These are phyloP conservation scores for Fusarium incarnatum DNA, from an alignment of 2,329 filamentous ascomycete species.

Conservation along the genomic window DNA sequence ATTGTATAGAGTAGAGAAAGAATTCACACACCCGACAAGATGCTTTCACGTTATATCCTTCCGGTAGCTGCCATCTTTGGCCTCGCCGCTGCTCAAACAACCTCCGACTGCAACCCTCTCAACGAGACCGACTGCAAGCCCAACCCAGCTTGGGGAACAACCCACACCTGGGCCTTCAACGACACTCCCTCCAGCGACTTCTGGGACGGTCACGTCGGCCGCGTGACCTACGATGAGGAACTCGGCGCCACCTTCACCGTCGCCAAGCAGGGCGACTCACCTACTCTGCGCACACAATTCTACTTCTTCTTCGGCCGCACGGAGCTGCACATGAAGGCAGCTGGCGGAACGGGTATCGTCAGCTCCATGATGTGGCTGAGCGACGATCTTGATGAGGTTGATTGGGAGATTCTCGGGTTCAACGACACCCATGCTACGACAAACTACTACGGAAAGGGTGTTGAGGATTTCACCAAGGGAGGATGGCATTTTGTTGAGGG, in stretches of 20 bases:
- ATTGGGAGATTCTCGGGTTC: constrained; percentile 84
- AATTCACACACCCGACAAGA: constrained; percentile 17
- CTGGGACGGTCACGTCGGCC: constrained; percentile 75
- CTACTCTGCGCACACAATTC: constrained; percentile 81
- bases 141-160: constrained; percentile 76
- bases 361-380: constrained; percentile 86
- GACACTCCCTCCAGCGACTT: constrained; percentile 66
- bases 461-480: constrained; percentile 71
- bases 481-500: constrained; percentile 66
- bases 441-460: constrained; percentile 85
- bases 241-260: constrained; percentile 80
- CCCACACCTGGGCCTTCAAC: constrained; percentile 74
- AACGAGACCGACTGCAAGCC: constrained; percentile 74
- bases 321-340: constrained; percentile 82
- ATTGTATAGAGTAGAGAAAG: constrained; percentile 1
- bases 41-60: constrained; percentile 47
- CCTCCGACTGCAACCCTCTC: constrained; percentile 81
- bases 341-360: constrained; percentile 79
- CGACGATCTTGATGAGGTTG: constrained; percentile 87
- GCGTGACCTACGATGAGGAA: constrained; percentile 69
- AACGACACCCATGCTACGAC: constrained; percentile 72
- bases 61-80: constrained; percentile 56
- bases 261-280: constrained; percentile 75
- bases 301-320: constrained; percentile 89
- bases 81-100: constrained; percentile 76